These are phyloP conservation scores for Salix caprea DNA, from an alignment of 345 rosid genomes.

Conservation along the genomic window DNA sequence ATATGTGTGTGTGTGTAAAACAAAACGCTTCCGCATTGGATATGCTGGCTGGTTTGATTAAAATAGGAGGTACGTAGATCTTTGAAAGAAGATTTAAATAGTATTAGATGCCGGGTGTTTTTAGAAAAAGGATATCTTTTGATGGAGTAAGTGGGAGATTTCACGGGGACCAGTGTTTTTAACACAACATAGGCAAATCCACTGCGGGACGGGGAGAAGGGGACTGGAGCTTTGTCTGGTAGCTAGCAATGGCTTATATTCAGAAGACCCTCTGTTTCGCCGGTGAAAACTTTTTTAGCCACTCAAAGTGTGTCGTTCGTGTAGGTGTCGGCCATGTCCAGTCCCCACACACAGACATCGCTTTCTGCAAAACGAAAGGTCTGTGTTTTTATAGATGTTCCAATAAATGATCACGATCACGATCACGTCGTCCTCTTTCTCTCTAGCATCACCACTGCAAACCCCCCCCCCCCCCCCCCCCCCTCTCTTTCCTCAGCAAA, in stretches of 20 bases:
- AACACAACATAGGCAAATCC: background rate
- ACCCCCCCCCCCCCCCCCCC: too few relatives aligned
- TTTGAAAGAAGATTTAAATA: background rate
- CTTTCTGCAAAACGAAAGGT: background rate
- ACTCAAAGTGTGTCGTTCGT: conserved; percentile 3
- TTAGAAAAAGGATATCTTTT: conserved; percentile 26
- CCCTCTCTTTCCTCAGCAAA: background rate
- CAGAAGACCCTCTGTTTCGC: background rate
- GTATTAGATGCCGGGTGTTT: conserved; percentile 12
- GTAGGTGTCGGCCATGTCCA: conserved; percentile 51
- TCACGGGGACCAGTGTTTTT: conserved; percentile 35
- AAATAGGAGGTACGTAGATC: background rate
- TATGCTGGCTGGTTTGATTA: background rate
- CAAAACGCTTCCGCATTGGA: background rate
- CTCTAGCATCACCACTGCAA: background rate
- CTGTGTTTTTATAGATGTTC: background rate
- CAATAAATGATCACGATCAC: conserved; percentile 12
- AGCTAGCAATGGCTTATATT: background rate
- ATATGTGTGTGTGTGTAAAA: background rate
- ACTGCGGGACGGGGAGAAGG: background rate
- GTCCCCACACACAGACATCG: conserved; percentile 9
- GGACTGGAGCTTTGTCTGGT: background rate
- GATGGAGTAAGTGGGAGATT: conserved; percentile 40
- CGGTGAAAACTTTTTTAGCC: background rate
- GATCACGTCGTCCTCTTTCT: background rate